These are phyloP conservation scores for Phytophthora chlamydospora DNA, from an alignment of 352 stramenopile genomes.

Conservation along the genomic window DNA sequence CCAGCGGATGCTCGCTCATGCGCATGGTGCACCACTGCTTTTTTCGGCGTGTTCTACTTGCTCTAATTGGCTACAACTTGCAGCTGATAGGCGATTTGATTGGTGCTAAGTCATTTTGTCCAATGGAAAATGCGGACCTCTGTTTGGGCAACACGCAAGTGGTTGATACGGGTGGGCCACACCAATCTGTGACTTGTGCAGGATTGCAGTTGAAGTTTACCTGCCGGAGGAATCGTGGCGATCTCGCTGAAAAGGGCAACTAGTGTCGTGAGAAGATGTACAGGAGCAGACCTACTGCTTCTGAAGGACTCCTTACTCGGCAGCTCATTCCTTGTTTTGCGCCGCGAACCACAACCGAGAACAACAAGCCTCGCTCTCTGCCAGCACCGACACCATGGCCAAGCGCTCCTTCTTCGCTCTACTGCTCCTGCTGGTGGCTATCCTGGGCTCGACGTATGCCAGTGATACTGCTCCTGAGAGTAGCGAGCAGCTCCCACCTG, in stretches of 20 bases:
- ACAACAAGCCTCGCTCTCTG: too few relatives aligned
- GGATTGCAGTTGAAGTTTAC: constrained; percentile 11
- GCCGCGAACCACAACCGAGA: background rate
- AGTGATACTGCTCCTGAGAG: too few relatives aligned
- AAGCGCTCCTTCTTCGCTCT: background rate
- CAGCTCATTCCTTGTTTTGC: background rate
- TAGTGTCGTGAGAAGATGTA: too few relatives aligned
- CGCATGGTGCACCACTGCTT: constrained; percentile 26
- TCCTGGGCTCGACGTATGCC: background rate
- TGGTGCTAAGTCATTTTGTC: background rate
- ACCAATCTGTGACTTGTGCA: constrained; percentile 18
- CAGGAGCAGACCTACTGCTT: too few relatives aligned
- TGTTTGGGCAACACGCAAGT: constrained; percentile 1
- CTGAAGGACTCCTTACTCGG: background rate
- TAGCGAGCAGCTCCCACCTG: too few relatives aligned
- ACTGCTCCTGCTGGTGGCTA: background rate
- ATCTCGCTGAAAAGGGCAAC: constrained; percentile 1
- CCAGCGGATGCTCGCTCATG: background rate
- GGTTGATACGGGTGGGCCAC: constrained; percentile 1
- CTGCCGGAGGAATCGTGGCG: background rate
- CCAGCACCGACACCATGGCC: too few relatives aligned
- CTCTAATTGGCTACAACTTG: constrained; percentile 27
- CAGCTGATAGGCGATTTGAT: background rate
- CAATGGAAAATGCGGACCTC: background rate
- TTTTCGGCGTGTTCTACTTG: constrained; percentile 17